Base-by-base conservation (phyloP, 345 rosid genomes). In the Salix dunnii region DNA sequence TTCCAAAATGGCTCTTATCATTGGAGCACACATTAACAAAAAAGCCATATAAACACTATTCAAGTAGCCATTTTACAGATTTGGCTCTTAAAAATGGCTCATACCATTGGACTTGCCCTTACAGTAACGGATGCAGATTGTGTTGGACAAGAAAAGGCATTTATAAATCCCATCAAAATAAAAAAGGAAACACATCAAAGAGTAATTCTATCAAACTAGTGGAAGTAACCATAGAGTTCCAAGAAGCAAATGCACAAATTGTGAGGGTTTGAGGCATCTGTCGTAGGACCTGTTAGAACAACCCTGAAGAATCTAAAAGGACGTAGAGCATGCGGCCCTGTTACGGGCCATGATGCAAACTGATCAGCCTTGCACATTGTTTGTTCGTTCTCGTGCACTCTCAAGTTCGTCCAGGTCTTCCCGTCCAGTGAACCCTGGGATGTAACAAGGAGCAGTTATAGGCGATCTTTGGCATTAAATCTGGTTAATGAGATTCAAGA, bases 191-290 rank as follows among this genome's bases (percentile, higher is more conserved):
- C 14, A 55, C 62, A 2, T 7, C 21, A 5, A 5, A 31, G 62
- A 8, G 30, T 20, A 1, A 67, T 33, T 28, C 49, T 74, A 13
- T 67, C 13, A 31, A 33, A 69, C 80, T 74, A 89, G 65, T 81
- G 97, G 63, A 91, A 89, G 88, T 79, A 92, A 78, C 98, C 99
- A 31, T 96, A 96, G 77, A 93, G 91, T 85, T 93, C 98, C 82
- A 93, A 72, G 88, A 86, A 91, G 88, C 99, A 94, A 71, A 96
- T 89, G 90, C 93, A 89, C 76, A 93, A 84, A 82, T 84, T 94
- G 97, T 92, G 91, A 2, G 90, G 92, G 70, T 90, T 89, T 2
- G 97, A 81, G 36, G 83, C 80, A 76, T 91, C 98, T 0, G 90
- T 71, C 1, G 97, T 94, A 16, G 90, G 94, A 64, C 91, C 97